Percentiles rank a stretch among this genome's conserved stretches.
Evolutionary conservation across 306 rosid species (phyloP).

Genomic region (Fagus crenata): DNA sequence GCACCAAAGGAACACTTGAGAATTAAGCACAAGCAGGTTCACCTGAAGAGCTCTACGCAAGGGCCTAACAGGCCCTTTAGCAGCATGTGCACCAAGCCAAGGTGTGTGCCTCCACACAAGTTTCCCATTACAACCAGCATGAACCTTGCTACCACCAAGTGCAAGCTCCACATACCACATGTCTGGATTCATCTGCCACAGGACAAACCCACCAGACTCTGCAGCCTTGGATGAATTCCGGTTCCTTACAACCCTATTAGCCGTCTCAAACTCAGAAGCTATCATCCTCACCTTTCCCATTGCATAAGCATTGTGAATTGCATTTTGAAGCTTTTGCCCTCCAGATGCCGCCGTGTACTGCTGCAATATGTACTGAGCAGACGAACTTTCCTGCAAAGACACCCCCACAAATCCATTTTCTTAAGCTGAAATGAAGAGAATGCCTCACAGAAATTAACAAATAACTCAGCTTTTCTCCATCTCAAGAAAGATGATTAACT

Average conservation of each 20-base stretch:
- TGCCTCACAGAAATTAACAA: constrained; percentile 14
- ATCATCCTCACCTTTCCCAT: constrained; percentile 98
- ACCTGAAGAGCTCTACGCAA: constrained; percentile 96
- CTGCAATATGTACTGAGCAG: constrained; percentile 97
- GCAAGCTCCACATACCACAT: constrained; percentile 99
- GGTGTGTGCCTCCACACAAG: constrained; percentile 99
- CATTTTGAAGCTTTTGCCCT: constrained; percentile 85
- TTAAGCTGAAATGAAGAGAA: constrained; percentile 11
- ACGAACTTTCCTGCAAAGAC: constrained; percentile 78
- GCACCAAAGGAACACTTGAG: neutral
- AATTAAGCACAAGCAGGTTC: constrained; percentile 3
- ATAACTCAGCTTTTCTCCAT: neutral
- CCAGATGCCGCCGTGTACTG: constrained; percentile 96
- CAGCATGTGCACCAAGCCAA: constrained; percentile 98
- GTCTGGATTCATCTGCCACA: constrained; percentile 99
- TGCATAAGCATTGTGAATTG: constrained; percentile 82
- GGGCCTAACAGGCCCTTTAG: constrained; percentile 97
- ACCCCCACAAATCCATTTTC: constrained; percentile 15
- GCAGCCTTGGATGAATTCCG: constrained; percentile 79
- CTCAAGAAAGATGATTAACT: neutral
- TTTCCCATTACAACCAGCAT: constrained; percentile 95
- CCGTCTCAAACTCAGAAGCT: constrained; percentile 93
- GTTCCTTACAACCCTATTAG: constrained; percentile 69
- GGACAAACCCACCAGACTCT: constrained; percentile 89
- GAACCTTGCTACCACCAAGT: constrained; percentile 97